phyloP scores from a whole-genome alignment of 2,329 filamentous ascomycete genomes.

The Colletotrichum karsti region DNA sequence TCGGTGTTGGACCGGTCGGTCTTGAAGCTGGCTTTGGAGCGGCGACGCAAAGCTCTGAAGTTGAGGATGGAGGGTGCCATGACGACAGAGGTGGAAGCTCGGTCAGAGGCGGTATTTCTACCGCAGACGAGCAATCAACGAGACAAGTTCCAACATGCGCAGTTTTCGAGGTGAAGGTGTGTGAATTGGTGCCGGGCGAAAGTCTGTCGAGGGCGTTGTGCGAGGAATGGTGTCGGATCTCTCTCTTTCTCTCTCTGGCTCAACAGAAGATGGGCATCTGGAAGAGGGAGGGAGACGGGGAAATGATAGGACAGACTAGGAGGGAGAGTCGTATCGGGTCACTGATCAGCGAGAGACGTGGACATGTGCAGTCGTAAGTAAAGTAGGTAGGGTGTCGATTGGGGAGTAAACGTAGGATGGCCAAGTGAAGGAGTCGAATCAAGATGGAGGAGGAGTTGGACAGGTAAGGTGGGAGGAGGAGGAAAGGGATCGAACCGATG shows the following conservation, averaged over 20 bases:
- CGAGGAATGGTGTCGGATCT: not conserved
- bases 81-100: slow-evolving; percentile 22
- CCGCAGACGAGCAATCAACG: not conserved
- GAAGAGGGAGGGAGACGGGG: not conserved
- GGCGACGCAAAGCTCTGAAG: slow-evolving; percentile 76
- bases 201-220: not conserved
- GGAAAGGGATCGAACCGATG: not conserved
- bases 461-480: not conserved
- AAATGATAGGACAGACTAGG: no score
- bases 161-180: not conserved
- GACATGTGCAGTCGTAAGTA: slow-evolving; percentile 2
- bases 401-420: not conserved
- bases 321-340: not conserved
- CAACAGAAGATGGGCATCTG: not conserved
- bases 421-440: not conserved
- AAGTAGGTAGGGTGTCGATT: not conserved
- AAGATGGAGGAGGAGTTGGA: not conserved
- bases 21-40: slow-evolving; percentile 78
- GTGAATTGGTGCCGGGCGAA: not conserved
- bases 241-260: not conserved
- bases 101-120: slow-evolving; percentile 4
- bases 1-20: slow-evolving; percentile 64
- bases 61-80: slow-evolving; percentile 74
- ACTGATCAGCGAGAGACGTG: slow-evolving; percentile 12
- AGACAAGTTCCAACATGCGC: not conserved